phyloP scores from a whole-genome alignment of 2,329 filamentous ascomycete species.

The Didymella pinodella region DNA sequence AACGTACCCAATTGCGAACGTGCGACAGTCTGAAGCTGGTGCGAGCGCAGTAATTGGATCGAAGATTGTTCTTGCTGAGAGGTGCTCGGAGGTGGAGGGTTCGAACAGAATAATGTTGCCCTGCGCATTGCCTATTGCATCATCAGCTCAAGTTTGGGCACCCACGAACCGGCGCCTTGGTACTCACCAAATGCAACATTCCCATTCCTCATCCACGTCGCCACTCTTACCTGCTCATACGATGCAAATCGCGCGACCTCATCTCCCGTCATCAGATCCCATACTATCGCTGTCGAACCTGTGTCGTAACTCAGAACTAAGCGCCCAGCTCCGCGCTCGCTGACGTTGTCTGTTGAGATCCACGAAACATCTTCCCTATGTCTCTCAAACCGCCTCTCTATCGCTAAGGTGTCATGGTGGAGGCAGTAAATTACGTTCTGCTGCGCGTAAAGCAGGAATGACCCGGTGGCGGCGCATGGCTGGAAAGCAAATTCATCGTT shows the following conservation, averaged over 20 bases:
- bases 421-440: slow-evolving; percentile 83
- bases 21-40: slow-evolving; percentile 86
- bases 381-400: slow-evolving; percentile 84
- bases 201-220: slow-evolving; percentile 95
- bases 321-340: slow-evolving; percentile 82
- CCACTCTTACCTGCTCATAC: slow-evolving; percentile 84
- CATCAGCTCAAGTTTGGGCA: slow-evolving; percentile 20
- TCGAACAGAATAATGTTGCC: slow-evolving; percentile 96
- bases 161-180: slow-evolving; percentile 4
- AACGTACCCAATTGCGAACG: slow-evolving; percentile 90
- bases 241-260: slow-evolving; percentile 92
- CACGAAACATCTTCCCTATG: slow-evolving; percentile 85
- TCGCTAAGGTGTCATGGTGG: slow-evolving; percentile 89
- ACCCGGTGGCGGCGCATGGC: slow-evolving; percentile 88
- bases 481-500: slow-evolving; percentile 69
- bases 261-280: slow-evolving; percentile 91
- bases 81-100: slow-evolving; percentile 88
- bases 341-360: slow-evolving; percentile 89
- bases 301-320: slow-evolving; percentile 93
- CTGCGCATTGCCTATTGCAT: slow-evolving; percentile 77
- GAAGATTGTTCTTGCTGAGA: slow-evolving; percentile 89
- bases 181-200: slow-evolving; percentile 94
- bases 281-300: slow-evolving; percentile 91
- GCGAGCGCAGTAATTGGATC: slow-evolving; percentile 95
- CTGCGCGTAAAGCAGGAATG: slow-evolving; percentile 88